Conservation (phyloP, 345 rosid species). For the Hirschfeldia incana region DNA sequence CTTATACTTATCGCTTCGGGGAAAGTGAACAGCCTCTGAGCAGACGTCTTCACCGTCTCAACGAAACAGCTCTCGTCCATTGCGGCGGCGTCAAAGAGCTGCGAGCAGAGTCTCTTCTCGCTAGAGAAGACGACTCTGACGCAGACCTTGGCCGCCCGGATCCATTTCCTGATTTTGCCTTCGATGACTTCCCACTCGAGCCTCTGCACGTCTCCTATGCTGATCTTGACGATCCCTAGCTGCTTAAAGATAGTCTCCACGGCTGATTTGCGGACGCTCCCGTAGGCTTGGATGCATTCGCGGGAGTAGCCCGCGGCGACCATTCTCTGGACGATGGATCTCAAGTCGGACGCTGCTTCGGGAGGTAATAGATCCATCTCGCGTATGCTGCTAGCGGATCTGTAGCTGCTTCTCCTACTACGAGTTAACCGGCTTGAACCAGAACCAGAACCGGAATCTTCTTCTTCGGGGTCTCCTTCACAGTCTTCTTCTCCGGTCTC, state of each 20-base stretch:
- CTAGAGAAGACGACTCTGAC: constrained; percentile 77
- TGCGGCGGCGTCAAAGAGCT: constrained; percentile 52
- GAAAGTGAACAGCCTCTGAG: constrained; percentile 76
- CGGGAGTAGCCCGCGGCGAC: constrained; percentile 38
- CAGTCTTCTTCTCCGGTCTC: constrained; percentile 41
- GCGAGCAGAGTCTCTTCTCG: constrained; percentile 81
- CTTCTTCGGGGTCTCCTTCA: background rate
- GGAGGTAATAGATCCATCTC: constrained; percentile 40
- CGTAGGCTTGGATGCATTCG: constrained; percentile 57
- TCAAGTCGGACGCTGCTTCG: constrained; percentile 33
- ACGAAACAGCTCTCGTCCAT: constrained; percentile 77
- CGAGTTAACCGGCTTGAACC: constrained; percentile 37
- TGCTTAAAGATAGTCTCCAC: constrained; percentile 63
- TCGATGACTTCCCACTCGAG: constrained; percentile 76
- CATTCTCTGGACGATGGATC: constrained; percentile 39
- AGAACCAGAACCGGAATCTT: constrained; percentile 16
- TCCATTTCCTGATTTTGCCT: constrained; percentile 81
- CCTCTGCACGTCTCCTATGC: constrained; percentile 85
- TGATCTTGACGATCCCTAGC: constrained; percentile 76
- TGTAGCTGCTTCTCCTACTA: constrained; percentile 38
- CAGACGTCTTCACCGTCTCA: constrained; percentile 84
- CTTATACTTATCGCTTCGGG: constrained; percentile 90
- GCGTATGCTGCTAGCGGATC: constrained; percentile 42
- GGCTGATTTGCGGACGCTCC: constrained; percentile 73
- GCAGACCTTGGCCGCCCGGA: constrained; percentile 78